These are phyloP conservation scores for Xylariaceae sp. DNA, from an alignment of 2,329 filamentous ascomycete genomes.

Conservation along the genomic window DNA sequence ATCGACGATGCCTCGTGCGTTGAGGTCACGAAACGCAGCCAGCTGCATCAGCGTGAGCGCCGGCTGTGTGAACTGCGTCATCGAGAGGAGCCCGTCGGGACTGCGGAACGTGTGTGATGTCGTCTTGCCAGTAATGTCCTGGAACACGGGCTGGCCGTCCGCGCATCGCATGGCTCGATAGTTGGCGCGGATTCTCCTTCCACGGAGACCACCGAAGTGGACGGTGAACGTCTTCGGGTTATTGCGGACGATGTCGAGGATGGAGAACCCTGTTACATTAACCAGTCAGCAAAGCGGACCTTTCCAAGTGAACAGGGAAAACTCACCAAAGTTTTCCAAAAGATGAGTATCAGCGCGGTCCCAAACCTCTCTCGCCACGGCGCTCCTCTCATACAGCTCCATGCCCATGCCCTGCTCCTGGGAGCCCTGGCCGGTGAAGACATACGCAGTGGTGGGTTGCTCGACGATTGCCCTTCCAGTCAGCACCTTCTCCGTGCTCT, in stretches of 20 bases:
- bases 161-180: slow-evolving; percentile 99
- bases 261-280: slow-evolving; percentile 78
- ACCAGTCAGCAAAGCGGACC: slow-evolving; percentile 9
- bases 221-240: slow-evolving; percentile 98
- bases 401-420: slow-evolving; percentile 99
- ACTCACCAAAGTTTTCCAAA: slow-evolving; percentile 92
- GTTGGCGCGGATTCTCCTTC: slow-evolving; percentile 96
- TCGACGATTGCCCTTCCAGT: slow-evolving; percentile 95
- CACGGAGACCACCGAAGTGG: slow-evolving; percentile 92
- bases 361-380: slow-evolving; percentile 96
- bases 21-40: slow-evolving; percentile 98
- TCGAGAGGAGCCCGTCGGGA: slow-evolving; percentile 85
- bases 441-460: slow-evolving; percentile 92
- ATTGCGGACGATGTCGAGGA: slow-evolving; percentile 98
- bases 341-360: slow-evolving; percentile 96
- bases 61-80: slow-evolving; percentile 98
- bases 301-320: neutral
- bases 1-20: slow-evolving; percentile 89
- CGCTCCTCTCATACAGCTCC: slow-evolving; percentile 91
- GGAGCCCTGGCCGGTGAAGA: slow-evolving; percentile 96
- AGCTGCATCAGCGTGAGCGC: slow-evolving; percentile 98
- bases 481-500: slow-evolving; percentile 93
- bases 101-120: slow-evolving; percentile 96
- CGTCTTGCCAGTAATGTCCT: slow-evolving; percentile 88
- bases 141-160: slow-evolving; percentile 98